phyloP scores from a whole-genome alignment of 208 protist genomes.

The Balamuthia mandrillaris region DNA sequence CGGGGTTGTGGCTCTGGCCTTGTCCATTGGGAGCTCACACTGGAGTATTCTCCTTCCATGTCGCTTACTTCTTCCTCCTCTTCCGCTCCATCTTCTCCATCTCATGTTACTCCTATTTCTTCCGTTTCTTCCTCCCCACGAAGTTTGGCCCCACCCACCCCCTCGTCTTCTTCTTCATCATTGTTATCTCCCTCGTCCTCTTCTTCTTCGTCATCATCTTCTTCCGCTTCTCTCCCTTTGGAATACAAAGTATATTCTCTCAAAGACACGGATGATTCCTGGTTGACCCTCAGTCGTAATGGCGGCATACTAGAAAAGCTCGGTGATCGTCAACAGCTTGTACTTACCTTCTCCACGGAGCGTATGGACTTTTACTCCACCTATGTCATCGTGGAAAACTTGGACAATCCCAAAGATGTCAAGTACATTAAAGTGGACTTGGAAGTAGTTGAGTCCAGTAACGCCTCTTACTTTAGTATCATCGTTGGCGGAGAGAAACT shows the following conservation, averaged over 20 bases:
- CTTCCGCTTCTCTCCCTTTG: too few species aligned
- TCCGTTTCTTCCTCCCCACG: too few species aligned
- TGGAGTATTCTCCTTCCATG: slow-evolving; percentile 33
- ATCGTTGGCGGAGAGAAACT: slow-evolving; percentile 48
- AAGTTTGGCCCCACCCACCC: too few species aligned
- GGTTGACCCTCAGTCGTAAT: slow-evolving; percentile 47
- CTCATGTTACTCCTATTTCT: too few species aligned
- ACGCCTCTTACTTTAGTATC: slow-evolving; percentile 42
- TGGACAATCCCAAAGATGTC: slow-evolving; percentile 51
- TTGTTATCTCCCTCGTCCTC: too few species aligned
- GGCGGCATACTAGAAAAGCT: slow-evolving; percentile 45
- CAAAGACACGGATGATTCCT: slow-evolving; percentile 47
- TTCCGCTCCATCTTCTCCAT: too few species aligned
- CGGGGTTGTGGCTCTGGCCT: slow-evolving; percentile 43
- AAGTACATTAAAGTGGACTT: slow-evolving; percentile 51
- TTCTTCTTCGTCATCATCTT: too few species aligned
- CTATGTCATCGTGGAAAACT: slow-evolving; percentile 55
- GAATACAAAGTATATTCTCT: slow-evolving; percentile 55
- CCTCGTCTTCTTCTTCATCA: too few species aligned
- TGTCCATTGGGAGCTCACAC: slow-evolving; percentile 46
- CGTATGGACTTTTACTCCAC: slow-evolving; percentile 57
- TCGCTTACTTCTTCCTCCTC: background rate
- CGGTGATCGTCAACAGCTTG: slow-evolving; percentile 45
- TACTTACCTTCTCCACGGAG: slow-evolving; percentile 51
- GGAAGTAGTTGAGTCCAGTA: slow-evolving; percentile 35